Conservation (phyloP, 768 basidiomycete species). For the Agrocybe pediades region DNA sequence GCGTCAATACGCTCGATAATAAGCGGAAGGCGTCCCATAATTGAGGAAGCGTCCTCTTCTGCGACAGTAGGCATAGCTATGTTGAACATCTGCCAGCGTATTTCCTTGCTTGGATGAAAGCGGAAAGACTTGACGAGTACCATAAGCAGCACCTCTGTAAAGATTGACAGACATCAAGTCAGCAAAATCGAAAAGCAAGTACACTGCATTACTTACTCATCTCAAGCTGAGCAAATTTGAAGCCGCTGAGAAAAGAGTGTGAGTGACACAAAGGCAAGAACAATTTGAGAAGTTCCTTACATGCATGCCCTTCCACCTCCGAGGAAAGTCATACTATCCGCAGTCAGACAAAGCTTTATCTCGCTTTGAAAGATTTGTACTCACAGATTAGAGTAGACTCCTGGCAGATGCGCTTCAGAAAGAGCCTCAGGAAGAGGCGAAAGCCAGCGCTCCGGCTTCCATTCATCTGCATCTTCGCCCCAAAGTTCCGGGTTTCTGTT, state of each 20-base stretch:
- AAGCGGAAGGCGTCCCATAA: constrained; percentile 19
- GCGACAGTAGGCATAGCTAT: constrained; percentile 19
- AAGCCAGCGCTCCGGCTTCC: constrained; percentile 55
- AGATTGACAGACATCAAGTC: neutral
- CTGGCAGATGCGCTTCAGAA: constrained; percentile 38
- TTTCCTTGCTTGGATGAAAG: constrained; percentile 24
- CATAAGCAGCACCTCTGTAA: constrained; percentile 22
- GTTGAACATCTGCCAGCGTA: constrained; percentile 25
- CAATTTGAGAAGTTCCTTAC: constrained; percentile 23
- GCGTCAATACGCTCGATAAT: constrained; percentile 15
- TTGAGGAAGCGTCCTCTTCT: neutral
- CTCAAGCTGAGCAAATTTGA: constrained; percentile 27
- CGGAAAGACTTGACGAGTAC: constrained; percentile 23
- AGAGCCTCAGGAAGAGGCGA: constrained; percentile 25
- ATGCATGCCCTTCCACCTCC: constrained; percentile 48
- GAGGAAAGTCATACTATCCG: constrained; percentile 42
- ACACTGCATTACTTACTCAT: constrained; percentile 24
- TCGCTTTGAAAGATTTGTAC: neutral
- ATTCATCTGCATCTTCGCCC: constrained; percentile 48
- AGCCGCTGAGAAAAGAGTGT: constrained; percentile 15
- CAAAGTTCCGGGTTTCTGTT: constrained; percentile 44
- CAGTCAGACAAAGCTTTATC: neutral
- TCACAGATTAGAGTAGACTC: constrained; percentile 43
- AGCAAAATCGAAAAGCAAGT: neutral
- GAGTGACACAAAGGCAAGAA: neutral